Conservation (phyloP, 208 protist genomes). For the Wallacemonas sp. region DNA sequence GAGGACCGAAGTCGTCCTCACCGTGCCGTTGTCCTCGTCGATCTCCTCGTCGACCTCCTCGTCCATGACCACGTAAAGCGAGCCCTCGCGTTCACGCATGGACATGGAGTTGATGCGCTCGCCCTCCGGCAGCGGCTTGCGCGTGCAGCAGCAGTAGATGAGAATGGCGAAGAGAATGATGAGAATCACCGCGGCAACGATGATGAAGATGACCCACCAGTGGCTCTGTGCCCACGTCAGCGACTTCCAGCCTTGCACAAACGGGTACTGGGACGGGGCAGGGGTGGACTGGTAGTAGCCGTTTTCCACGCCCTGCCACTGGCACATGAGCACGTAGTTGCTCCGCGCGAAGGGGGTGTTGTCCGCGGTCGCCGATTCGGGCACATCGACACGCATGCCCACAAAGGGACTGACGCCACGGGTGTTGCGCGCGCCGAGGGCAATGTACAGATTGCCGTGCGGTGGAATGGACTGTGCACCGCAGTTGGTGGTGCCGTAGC, state of each 20-base stretch:
- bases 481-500: not conserved
- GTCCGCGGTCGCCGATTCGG: conserved; percentile 3
- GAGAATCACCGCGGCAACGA: conserved; percentile 34
- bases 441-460: conserved; percentile 31
- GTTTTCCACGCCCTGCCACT: conserved; percentile 27
- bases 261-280: conserved; percentile 10
- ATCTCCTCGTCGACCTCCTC: conserved; percentile 16
- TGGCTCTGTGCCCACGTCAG: conserved; percentile 50
- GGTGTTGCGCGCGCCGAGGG: conserved; percentile 12
- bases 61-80: conserved; percentile 22
- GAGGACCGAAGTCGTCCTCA: not conserved
- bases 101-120: conserved; percentile 40
- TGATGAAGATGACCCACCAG: conserved; percentile 49
- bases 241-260: conserved; percentile 46
- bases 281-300: not conserved
- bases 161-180: conserved; percentile 23
- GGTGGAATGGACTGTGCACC: conserved; percentile 15
- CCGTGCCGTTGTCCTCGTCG: conserved; percentile 2
- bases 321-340: conserved; percentile 32
- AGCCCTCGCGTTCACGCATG: conserved; percentile 44
- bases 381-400: conserved; percentile 18
- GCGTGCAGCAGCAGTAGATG: conserved; percentile 46
- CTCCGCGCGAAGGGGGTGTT: conserved; percentile 27
- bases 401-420: conserved; percentile 7
- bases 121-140: conserved; percentile 9